Conservation (phyloP, 192 early-diverging fungal species). For the Haplosporangium gracile region DNA sequence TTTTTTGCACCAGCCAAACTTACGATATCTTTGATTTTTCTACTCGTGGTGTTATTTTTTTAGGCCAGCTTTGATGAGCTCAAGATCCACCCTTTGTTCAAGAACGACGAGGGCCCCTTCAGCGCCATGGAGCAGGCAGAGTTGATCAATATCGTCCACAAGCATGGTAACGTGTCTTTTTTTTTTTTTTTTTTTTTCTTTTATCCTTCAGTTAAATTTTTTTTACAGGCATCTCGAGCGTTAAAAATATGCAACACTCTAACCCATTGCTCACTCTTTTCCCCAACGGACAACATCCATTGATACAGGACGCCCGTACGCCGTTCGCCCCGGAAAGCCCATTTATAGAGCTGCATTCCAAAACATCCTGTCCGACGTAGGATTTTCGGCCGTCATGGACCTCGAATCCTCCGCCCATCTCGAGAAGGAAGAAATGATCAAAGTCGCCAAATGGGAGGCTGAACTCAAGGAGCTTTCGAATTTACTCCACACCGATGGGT, state of each 20-base stretch:
- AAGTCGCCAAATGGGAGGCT: constrained; percentile 74
- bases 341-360: constrained; percentile 86
- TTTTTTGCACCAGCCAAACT: not conserved
- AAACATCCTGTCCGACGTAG: constrained; percentile 75
- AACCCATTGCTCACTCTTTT: not conserved
- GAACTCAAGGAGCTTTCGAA: constrained; percentile 68
- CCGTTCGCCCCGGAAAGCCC: constrained; percentile 87
- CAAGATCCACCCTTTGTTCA: constrained; percentile 86
- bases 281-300: not conserved
- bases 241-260: not conserved
- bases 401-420: constrained; percentile 73
- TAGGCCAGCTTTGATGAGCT: constrained; percentile 86
- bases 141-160: constrained; percentile 83
- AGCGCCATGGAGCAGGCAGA: constrained; percentile 93
- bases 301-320: constrained; percentile 77
- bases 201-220: too few species aligned
- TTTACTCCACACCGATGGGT: constrained; percentile 57
- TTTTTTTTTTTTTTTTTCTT: too few species aligned
- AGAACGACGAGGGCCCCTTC: constrained; percentile 84
- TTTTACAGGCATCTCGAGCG: too few species aligned
- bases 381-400: constrained; percentile 86
- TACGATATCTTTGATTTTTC: not conserved
- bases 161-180: constrained; percentile 68
- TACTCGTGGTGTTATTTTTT: not conserved
- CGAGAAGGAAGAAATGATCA: constrained; percentile 70